Conservation (phyloP, 1,139 yeast genomes). For the Dujonia santamariae region DNA sequence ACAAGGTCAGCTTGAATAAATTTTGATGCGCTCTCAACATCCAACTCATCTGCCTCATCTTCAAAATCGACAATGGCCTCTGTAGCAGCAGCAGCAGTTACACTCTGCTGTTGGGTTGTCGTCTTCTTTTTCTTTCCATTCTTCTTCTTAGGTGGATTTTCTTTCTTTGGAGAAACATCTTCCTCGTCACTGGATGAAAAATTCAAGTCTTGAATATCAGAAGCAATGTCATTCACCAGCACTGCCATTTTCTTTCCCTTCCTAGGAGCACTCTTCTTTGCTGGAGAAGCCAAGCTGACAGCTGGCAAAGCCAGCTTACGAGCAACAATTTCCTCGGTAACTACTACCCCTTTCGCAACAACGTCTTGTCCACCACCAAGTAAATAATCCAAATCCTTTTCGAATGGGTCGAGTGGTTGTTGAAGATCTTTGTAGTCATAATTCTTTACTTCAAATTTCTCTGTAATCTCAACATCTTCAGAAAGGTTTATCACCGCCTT, state of each 20-base stretch:
- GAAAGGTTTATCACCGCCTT: slow-evolving; percentile 9
- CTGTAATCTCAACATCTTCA: slow-evolving; percentile 2
- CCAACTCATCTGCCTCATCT: slow-evolving; percentile 2
- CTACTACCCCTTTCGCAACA: background rate
- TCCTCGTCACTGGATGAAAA: slow-evolving; percentile 22
- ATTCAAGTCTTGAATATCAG: slow-evolving; percentile 23
- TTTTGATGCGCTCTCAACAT: background rate
- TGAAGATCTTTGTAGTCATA: slow-evolving; percentile 16
- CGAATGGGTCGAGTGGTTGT: slow-evolving; percentile 17
- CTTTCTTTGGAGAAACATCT: no score
- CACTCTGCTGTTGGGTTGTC: background rate
- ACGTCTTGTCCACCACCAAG: background rate
- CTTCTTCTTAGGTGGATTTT: slow-evolving; percentile 2
- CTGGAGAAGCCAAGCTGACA: background rate
- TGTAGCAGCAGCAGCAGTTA: background rate
- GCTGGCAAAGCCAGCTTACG: background rate
- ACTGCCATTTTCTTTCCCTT: slow-evolving; percentile 8
- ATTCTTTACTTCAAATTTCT: slow-evolving; percentile 14
- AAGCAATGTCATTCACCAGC: slow-evolving; percentile 20
- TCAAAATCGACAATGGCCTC: slow-evolving; percentile 2
- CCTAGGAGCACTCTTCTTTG: slow-evolving; percentile 4
- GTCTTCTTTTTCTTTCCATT: slow-evolving; percentile 2
- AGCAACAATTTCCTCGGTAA: background rate
- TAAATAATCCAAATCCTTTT: slow-evolving; percentile 21
- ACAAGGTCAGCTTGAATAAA: slow-evolving; percentile 2